Evolutionary conservation across 345 rosid genomes (phyloP).

Genomic region (Eucalyptus sp.): DNA sequence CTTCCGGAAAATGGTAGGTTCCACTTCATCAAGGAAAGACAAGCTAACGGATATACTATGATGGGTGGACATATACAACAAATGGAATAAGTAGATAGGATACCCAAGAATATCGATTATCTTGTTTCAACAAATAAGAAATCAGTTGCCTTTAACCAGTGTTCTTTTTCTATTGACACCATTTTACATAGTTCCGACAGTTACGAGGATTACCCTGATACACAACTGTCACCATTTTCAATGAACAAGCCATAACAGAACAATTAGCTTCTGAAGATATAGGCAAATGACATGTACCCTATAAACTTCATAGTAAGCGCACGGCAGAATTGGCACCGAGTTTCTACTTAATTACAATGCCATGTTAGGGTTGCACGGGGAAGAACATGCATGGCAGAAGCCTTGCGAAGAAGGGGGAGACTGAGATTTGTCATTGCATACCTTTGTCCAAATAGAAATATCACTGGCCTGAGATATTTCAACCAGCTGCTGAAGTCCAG

Average conservation of each 20-base stretch:
- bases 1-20: not conserved
- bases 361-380: not conserved
- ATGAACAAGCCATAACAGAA: not conserved
- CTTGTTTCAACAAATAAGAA: not conserved
- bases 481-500: conserved; percentile 76
- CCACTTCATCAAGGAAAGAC: not conserved
- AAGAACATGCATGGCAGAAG: not conserved
- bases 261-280: not conserved
- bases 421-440: conserved; percentile 1
- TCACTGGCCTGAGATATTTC: conserved; percentile 66
- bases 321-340: not conserved
- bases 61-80: not conserved
- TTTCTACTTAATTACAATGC: not conserved
- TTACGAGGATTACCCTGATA: not conserved
- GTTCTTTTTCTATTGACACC: not conserved
- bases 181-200: not conserved
- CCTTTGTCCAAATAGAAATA: conserved; percentile 66
- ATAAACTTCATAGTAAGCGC: not conserved
- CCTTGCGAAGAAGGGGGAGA: not conserved
- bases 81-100: not conserved
- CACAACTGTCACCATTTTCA: not conserved
- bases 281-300: not conserved
- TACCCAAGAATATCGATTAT: not conserved
- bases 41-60: not conserved
- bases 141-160: not conserved